Conservation (phyloP, 768 basidiomycete genomes). For the Sistotremastrum suecicum region DNA sequence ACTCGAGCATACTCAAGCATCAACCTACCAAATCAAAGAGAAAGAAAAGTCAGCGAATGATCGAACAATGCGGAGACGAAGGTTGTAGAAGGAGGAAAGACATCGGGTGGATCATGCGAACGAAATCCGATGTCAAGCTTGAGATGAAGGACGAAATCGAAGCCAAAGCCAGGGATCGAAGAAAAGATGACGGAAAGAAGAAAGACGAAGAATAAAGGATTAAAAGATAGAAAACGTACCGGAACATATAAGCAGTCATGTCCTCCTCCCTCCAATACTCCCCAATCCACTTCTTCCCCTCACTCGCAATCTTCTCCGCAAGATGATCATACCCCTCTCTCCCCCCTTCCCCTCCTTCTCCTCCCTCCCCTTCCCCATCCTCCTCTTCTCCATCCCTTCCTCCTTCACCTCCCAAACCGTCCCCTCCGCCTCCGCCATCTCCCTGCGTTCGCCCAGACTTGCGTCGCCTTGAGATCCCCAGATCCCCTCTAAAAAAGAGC, state of each 20-base stretch:
- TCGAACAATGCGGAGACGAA: neutral
- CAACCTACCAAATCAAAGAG: conserved; percentile 19
- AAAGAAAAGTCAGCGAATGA: neutral
- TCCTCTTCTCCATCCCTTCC: no score
- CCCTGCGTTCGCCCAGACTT: no score
- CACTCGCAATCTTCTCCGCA: conserved; percentile 38
- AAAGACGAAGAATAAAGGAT: neutral
- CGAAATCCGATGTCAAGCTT: no score
- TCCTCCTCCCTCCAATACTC: conserved; percentile 48
- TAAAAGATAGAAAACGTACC: conserved; percentile 22
- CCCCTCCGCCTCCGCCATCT: no score
- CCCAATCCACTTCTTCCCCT: conserved; percentile 43
- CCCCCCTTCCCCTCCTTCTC: conserved; percentile 20
- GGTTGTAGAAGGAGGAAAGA: no score
- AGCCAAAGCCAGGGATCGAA: no score
- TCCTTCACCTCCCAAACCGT: no score
- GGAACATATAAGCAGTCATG: conserved; percentile 41
- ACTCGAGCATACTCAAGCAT: conserved; percentile 42
- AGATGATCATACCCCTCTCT: conserved; percentile 45
- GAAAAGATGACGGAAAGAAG: neutral
- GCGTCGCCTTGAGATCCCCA: conserved; percentile 6
- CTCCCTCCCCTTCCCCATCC: neutral
- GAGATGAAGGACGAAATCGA: no score
- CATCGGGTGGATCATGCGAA: no score
- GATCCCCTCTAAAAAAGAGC: conserved; percentile 58